Evolutionary conservation across 192 early-diverging fungal genomes (phyloP).

Genomic region (Linnemannia schmuckeri): DNA sequence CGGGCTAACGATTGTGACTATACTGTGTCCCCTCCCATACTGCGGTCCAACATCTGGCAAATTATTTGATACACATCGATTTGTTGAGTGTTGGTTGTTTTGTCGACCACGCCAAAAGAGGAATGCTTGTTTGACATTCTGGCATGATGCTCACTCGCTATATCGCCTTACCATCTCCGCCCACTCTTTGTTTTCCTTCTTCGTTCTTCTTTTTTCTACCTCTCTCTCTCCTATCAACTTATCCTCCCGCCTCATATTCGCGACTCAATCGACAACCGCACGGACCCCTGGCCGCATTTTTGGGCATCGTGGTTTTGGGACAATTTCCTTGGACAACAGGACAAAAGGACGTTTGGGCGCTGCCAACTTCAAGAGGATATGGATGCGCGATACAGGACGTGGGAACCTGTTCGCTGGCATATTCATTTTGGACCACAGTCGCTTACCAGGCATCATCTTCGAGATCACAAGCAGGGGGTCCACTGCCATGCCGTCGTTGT

Average conservation of each 20-base stretch:
- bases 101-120: slow-evolving; percentile 11
- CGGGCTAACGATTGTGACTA: not conserved
- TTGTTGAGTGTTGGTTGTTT: not conserved
- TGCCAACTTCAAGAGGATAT: not conserved
- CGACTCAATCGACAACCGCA: slow-evolving; percentile 6
- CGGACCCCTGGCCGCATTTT: not conserved
- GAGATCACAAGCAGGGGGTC: not conserved
- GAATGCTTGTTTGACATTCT: slow-evolving; percentile 15
- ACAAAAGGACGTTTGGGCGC: not conserved
- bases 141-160: slow-evolving; percentile 33
- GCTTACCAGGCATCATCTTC: not conserved
- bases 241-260: not conserved
- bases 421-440: not conserved
- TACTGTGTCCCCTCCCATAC: not conserved
- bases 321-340: not conserved
- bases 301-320: not conserved
- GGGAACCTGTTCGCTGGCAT: not conserved
- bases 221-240: slow-evolving; percentile 2
- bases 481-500: not conserved
- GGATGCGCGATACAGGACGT: not conserved
- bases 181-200: slow-evolving; percentile 8
- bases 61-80: not conserved
- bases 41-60: not conserved
- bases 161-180: slow-evolving; percentile 21
- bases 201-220: slow-evolving; percentile 35